Percentiles rank a stretch among this genome's conserved stretches.
Evolutionary conservation across 2,329 filamentous ascomycete genomes (phyloP).

Genomic region (Sclerotinia spermophila): DNA sequence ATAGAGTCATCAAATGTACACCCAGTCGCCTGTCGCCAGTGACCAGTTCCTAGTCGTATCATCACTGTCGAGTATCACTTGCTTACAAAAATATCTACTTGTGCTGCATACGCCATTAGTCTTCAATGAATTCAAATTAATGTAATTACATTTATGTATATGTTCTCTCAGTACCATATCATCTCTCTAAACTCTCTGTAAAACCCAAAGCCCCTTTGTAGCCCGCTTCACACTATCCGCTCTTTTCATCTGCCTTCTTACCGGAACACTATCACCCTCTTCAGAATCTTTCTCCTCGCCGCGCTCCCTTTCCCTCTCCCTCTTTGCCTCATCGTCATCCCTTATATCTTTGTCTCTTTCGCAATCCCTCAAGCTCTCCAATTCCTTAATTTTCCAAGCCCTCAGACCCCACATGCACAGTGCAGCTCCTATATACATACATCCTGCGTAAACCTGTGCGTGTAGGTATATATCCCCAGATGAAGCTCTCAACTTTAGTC

Average conservation of each 20-base stretch:
- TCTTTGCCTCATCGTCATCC: conserved; percentile 24
- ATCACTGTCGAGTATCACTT: no score
- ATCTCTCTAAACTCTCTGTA: conserved; percentile 11
- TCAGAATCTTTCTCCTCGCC: background rate
- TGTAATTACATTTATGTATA: background rate
- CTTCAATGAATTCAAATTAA: background rate
- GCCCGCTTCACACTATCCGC: conserved; percentile 18
- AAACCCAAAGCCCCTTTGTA: conserved; percentile 15
- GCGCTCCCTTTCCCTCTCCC: conserved; percentile 1
- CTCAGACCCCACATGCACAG: conserved; percentile 51
- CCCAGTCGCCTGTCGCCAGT: no score
- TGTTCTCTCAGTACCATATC: background rate
- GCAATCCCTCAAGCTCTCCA: conserved; percentile 39
- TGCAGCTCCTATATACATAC: conserved; percentile 58
- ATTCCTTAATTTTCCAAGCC: conserved; percentile 57
- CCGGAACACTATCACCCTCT: background rate
- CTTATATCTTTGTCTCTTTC: conserved; percentile 24
- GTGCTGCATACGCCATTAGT: background rate
- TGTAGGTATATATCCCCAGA: conserved; percentile 51
- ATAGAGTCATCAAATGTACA: no score
- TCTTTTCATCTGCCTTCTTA: conserved; percentile 6
- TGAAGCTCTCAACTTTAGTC: conserved; percentile 48
- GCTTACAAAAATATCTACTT: no score
- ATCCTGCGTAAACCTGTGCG: conserved; percentile 57
- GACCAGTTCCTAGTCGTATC: no score